Evolutionary conservation across 805 yeast species (phyloP).

Genomic region (Sugiyamaella americana): DNA sequence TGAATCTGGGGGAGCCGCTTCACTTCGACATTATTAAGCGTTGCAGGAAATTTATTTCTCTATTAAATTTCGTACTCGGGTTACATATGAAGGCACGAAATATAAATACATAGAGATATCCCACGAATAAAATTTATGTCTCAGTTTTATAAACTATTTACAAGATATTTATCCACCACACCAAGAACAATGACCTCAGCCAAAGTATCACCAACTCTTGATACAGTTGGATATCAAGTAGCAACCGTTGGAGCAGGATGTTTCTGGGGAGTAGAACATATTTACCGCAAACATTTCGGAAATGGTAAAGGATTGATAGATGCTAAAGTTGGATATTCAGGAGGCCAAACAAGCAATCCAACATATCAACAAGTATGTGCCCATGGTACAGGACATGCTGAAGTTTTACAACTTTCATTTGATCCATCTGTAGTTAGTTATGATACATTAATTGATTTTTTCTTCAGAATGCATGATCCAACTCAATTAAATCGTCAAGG

Average conservation of each 20-base stretch:
- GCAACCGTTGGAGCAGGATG: slow-evolving; percentile 59
- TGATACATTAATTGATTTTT: slow-evolving; percentile 67
- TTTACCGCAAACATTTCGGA: slow-evolving; percentile 64
- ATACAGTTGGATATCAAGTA: slow-evolving; percentile 44
- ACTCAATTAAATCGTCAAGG: slow-evolving; percentile 82
- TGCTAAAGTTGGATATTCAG: slow-evolving; percentile 84
- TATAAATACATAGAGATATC: too few relatives aligned
- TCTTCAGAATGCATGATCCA: slow-evolving; percentile 92
- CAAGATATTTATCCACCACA: not conserved
- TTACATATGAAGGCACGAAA: too few relatives aligned
- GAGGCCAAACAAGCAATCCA: slow-evolving; percentile 54
- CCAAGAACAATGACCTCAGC: not conserved
- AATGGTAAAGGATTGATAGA: slow-evolving; percentile 60
- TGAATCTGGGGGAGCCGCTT: too few relatives aligned
- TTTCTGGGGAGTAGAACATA: slow-evolving; percentile 61
- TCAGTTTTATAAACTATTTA: not conserved
- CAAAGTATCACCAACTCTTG: slow-evolving; percentile 26
- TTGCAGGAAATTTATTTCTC: too few relatives aligned
- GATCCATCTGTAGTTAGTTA: slow-evolving; percentile 61
- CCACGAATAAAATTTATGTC: too few relatives aligned
- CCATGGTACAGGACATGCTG: slow-evolving; percentile 76
- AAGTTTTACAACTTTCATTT: slow-evolving; percentile 74
- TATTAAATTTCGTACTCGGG: too few relatives aligned
- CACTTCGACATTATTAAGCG: too few relatives aligned
- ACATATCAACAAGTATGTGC: slow-evolving; percentile 68